These are phyloP conservation scores for Flaveria trinervia DNA, from an alignment of 129 eudicot genomes.

Conservation along the genomic window DNA sequence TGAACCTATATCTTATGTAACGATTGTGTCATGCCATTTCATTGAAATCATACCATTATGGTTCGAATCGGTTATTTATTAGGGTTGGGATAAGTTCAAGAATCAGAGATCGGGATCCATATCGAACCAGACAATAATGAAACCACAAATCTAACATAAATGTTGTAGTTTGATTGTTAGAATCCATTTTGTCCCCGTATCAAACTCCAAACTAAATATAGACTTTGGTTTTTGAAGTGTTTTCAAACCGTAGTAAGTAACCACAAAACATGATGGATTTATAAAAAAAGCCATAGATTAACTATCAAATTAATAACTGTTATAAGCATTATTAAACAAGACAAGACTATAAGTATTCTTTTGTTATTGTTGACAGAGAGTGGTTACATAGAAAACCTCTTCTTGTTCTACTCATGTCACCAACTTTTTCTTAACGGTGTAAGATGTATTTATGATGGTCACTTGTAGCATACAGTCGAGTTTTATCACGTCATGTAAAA, in stretches of 20 bases:
- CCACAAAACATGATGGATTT: no score
- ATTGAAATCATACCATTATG: background rate
- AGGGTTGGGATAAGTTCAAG: conserved; percentile 9
- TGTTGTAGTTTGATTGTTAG: background rate
- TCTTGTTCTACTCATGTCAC: background rate
- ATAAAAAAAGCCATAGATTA: no score
- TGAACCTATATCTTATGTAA: conserved; percentile 11
- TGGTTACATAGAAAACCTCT: background rate
- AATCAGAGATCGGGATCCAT: background rate
- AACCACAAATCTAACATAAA: background rate
- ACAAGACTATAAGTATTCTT: no score
- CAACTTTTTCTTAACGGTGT: background rate
- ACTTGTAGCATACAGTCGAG: background rate
- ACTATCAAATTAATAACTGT: no score
- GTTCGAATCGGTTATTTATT: background rate
- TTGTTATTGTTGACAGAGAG: background rate
- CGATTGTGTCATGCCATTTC: conserved; percentile 15
- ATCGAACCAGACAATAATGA: background rate
- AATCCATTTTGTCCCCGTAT: conserved; percentile 1
- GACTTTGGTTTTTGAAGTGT: background rate
- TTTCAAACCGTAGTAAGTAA: background rate
- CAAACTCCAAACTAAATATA: background rate
- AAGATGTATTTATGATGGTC: background rate
- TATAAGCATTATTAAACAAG: no score
- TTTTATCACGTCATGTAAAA: background rate